Evolutionary conservation across 2,329 filamentous ascomycete genomes (phyloP).

Genomic region (Alternaria arbusti): DNA sequence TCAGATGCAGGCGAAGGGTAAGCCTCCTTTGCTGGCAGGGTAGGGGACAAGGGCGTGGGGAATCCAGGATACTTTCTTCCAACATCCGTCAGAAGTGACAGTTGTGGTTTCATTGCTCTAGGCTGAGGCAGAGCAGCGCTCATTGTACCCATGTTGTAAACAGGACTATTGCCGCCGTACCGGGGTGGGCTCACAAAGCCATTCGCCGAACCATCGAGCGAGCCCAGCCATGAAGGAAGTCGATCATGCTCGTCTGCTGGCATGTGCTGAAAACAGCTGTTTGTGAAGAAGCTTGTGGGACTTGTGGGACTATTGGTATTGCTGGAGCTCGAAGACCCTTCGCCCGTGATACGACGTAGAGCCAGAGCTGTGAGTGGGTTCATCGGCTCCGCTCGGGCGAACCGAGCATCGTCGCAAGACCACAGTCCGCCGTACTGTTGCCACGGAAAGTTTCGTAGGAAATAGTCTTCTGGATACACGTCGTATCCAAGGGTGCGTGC

Average conservation of each 20-base stretch:
- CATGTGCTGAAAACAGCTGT: conserved; percentile 15
- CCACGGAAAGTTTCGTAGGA: conserved; percentile 48
- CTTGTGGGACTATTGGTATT: conserved; percentile 21
- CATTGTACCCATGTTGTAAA: conserved; percentile 28
- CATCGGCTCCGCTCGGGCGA: conserved; percentile 38
- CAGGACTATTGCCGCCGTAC: conserved; percentile 5
- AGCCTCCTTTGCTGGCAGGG: conserved; percentile 30
- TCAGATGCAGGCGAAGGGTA: conserved; percentile 39
- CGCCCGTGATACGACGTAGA: conserved; percentile 39
- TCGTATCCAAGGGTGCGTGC: conserved; percentile 46
- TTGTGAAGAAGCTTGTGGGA: conserved; percentile 22
- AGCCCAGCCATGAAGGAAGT: conserved; percentile 17
- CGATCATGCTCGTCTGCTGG: not conserved
- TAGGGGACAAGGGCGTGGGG: conserved; percentile 40
- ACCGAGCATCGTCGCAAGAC: conserved; percentile 47
- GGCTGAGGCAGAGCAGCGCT: conserved; percentile 6
- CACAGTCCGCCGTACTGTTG: conserved; percentile 47
- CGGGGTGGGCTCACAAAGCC: conserved; percentile 3
- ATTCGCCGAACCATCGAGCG: conserved; percentile 18
- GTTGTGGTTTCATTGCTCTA: conserved; percentile 9
- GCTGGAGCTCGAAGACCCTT: conserved; percentile 26
- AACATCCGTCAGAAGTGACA: conserved; percentile 37
- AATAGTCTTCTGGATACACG: conserved; percentile 48
- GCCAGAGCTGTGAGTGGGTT: conserved; percentile 31
- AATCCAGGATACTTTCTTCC: conserved; percentile 42